These are phyloP conservation scores for Suillus occidentalis DNA, from an alignment of 768 basidiomycete species.

Conservation along the genomic window DNA sequence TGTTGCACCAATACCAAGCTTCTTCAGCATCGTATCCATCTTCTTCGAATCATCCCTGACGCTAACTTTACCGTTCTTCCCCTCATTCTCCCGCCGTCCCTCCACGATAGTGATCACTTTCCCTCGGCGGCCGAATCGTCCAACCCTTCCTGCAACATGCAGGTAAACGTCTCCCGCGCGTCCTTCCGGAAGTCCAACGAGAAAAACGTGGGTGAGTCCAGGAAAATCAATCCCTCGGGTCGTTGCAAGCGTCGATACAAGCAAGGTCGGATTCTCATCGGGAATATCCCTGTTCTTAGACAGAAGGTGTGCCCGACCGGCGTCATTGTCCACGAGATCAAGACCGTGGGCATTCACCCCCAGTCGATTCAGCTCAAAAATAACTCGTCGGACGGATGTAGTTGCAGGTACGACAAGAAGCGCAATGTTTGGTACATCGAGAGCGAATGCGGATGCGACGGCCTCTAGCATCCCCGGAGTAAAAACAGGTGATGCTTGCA, in stretches of 20 bases:
- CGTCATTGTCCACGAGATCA: conserved; percentile 47
- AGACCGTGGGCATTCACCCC: conserved; percentile 68
- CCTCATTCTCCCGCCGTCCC: conserved; percentile 30
- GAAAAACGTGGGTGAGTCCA: conserved; percentile 71
- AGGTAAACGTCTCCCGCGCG: conserved; percentile 58
- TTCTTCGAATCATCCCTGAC: conserved; percentile 36
- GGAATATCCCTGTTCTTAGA: conserved; percentile 29
- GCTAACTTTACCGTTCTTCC: conserved; percentile 26
- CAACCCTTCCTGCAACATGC: conserved; percentile 75
- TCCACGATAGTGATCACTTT: conserved; percentile 67
- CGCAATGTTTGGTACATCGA: conserved; percentile 68
- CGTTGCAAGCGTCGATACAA: conserved; percentile 69
- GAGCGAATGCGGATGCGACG: conserved; percentile 66
- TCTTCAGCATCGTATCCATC: conserved; percentile 45
- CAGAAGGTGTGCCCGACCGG: conserved; percentile 45
- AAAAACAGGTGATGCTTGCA: conserved; percentile 49
- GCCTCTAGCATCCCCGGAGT: conserved; percentile 61
- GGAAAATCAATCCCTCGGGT: conserved; percentile 75
- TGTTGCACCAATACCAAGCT: conserved; percentile 45
- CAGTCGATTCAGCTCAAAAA: conserved; percentile 62
- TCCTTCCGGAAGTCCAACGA: conserved; percentile 60
- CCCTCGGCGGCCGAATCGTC: conserved; percentile 64
- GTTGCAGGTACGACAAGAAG: conserved; percentile 67
- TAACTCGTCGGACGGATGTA: conserved; percentile 58
- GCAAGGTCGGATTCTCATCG: conserved; percentile 56